These are phyloP conservation scores for Echites panduratus DNA, from an alignment of 257 asterid genomes.

Conservation along the genomic window DNA sequence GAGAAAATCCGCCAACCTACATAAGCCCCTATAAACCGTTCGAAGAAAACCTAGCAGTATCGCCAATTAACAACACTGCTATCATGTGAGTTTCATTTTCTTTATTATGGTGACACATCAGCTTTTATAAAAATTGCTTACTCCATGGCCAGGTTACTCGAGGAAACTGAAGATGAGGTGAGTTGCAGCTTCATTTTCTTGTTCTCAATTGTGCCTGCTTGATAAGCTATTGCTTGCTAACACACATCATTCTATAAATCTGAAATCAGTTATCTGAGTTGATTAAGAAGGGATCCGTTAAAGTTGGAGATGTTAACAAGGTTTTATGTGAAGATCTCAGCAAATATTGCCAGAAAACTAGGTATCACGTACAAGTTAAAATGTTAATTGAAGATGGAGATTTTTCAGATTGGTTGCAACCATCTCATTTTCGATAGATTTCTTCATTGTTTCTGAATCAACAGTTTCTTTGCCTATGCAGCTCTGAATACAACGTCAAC, in stretches of 20 bases:
- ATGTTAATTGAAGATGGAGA: not conserved
- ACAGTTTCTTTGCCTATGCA: conserved; percentile 8
- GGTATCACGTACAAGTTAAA: conserved; percentile 33
- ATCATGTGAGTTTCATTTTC: conserved; percentile 3
- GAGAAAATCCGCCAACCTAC: too few relatives aligned
- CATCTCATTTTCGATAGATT: not conserved
- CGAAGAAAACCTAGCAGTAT: too few relatives aligned
- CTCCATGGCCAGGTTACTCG: conserved; percentile 61
- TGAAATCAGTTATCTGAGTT: conserved; percentile 56
- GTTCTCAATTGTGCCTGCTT: not conserved
- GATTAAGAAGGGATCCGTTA: conserved; percentile 68
- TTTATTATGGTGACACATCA: not conserved
- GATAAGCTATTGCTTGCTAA: not conserved
- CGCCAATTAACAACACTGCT: too few relatives aligned
- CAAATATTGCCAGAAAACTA: conserved; percentile 47
- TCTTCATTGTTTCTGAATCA: not conserved
- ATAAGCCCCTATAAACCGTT: too few relatives aligned
- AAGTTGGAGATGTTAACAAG: conserved; percentile 69
- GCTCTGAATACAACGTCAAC: conserved; percentile 1
- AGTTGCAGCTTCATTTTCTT: conserved; percentile 18
- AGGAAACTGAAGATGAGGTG: conserved; percentile 93
- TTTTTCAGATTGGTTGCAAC: not conserved
- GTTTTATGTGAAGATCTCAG: conserved; percentile 76
- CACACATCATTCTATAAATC: not conserved
- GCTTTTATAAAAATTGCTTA: conserved; percentile 9